phyloP scores from a whole-genome alignment of 2,329 filamentous ascomycete species.

The Cryoendolithus antarcticus region DNA sequence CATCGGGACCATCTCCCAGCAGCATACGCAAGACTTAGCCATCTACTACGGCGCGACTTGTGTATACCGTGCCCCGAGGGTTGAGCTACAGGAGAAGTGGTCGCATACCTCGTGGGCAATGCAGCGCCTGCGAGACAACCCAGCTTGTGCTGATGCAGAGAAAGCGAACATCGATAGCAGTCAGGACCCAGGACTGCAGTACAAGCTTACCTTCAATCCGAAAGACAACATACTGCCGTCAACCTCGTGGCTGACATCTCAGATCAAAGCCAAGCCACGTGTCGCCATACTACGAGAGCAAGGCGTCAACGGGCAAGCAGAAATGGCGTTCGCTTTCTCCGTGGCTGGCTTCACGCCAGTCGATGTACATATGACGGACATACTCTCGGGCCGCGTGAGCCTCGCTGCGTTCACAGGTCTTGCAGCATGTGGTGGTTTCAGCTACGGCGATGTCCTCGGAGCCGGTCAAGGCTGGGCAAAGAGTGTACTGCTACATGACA shows the following conservation, averaged over 20 bases:
- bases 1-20: constrained; percentile 63
- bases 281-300: constrained; percentile 93
- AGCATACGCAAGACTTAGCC: constrained; percentile 60
- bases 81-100: constrained; percentile 77
- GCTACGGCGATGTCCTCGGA: constrained; percentile 81
- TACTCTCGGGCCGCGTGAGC: constrained; percentile 65
- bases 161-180: constrained; percentile 63
- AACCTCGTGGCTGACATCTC: constrained; percentile 47
- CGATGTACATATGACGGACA: constrained; percentile 93
- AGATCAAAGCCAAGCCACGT: constrained; percentile 53
- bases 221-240: constrained; percentile 64
- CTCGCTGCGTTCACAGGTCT: constrained; percentile 75
- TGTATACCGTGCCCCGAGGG: constrained; percentile 57
- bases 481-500: constrained; percentile 71
- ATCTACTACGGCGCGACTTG: constrained; percentile 59
- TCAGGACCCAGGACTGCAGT: constrained; percentile 69
- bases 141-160: constrained; percentile 73
- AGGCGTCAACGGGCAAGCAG: constrained; percentile 85
- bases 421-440: constrained; percentile 94
- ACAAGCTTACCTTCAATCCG: constrained; percentile 69
- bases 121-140: constrained; percentile 83
- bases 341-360: constrained; percentile 82
- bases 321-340: constrained; percentile 95
- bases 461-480: constrained; percentile 97
- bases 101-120: constrained; percentile 78